These are phyloP conservation scores for Tubosaeta sp. DNA, from an alignment of 768 basidiomycete species.

Conservation along the genomic window DNA sequence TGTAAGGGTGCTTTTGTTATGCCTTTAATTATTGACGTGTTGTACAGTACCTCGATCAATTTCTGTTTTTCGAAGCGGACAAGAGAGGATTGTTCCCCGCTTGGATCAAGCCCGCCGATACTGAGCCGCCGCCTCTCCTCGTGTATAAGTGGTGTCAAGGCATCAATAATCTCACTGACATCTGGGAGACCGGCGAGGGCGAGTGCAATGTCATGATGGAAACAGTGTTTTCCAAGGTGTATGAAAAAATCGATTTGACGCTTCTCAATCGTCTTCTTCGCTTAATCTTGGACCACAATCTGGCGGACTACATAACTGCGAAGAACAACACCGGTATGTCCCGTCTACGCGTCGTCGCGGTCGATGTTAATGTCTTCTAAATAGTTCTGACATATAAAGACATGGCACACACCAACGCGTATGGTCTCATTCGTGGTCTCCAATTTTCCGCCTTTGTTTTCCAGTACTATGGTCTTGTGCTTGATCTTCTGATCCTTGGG, in stretches of 20 bases:
- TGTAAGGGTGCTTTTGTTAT: constrained; percentile 38
- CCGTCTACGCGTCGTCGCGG: background rate
- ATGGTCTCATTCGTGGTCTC: constrained; percentile 93
- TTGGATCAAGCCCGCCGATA: constrained; percentile 99
- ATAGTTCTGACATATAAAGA: constrained; percentile 87
- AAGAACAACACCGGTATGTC: constrained; percentile 87
- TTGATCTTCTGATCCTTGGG: constrained; percentile 93
- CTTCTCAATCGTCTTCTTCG: constrained; percentile 92
- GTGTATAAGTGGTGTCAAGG: constrained; percentile 99
- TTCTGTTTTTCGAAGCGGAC: constrained; percentile 98
- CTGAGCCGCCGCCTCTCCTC: constrained; percentile 92
- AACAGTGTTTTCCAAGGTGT: constrained; percentile 94
- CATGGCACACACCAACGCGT: constrained; percentile 98
- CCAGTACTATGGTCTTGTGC: constrained; percentile 95
- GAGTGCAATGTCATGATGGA: constrained; percentile 99
- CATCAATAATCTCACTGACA: constrained; percentile 96
- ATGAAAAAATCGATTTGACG: constrained; percentile 98
- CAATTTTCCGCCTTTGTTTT: constrained; percentile 99
- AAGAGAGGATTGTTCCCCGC: constrained; percentile 97
- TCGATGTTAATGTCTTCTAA: constrained; percentile 2
- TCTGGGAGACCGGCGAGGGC: constrained; percentile 98
- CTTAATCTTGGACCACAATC: constrained; percentile 95
- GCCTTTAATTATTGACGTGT: constrained; percentile 4
- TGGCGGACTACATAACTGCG: constrained; percentile 98
- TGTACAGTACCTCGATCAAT: constrained; percentile 86